A percentile compares a stretch with the other conserved stretches of the same genome.
Conservation (phyloP, 2,329 filamentous ascomycete species). For the Diaporthe batatas region DNA sequence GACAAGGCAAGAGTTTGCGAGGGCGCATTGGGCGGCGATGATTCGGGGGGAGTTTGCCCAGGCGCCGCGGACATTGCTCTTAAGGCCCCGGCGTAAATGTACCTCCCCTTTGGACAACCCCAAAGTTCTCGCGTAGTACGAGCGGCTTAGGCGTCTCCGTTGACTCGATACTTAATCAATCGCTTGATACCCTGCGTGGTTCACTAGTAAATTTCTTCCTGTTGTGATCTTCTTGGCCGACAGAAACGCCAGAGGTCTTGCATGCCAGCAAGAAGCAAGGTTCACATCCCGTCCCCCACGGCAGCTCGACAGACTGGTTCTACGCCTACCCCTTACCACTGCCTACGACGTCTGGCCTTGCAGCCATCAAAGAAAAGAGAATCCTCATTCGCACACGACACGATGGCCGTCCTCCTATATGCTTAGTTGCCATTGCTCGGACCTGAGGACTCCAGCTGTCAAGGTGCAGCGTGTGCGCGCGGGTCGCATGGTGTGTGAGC, state of each 20-base stretch:
- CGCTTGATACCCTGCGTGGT: conserved; percentile 16
- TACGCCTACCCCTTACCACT: neutral
- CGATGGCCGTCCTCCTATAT: neutral
- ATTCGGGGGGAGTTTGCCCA: neutral
- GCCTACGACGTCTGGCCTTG: neutral
- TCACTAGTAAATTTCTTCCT: conserved; percentile 3
- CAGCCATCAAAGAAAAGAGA: neutral
- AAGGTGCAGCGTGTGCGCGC: neutral
- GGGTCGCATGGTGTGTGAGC: neutral
- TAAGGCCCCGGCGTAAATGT: neutral
- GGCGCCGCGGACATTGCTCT: neutral
- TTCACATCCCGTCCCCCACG: neutral
- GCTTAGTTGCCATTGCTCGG: neutral
- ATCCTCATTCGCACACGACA: neutral
- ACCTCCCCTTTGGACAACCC: neutral
- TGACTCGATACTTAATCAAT: conserved; percentile 1
- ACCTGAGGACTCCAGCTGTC: neutral
- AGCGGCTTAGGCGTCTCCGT: neutral
- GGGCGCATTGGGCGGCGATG: conserved; percentile 4
- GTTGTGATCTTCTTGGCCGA: conserved; percentile 8
- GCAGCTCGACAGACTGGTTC: neutral
- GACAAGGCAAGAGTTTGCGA: conserved; percentile 27
- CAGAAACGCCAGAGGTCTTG: too few relatives aligned
- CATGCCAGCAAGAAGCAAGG: neutral
- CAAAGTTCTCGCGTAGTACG: neutral